Conservation (phyloP, 345 rosid genomes). For the Populus deltoides region DNA sequence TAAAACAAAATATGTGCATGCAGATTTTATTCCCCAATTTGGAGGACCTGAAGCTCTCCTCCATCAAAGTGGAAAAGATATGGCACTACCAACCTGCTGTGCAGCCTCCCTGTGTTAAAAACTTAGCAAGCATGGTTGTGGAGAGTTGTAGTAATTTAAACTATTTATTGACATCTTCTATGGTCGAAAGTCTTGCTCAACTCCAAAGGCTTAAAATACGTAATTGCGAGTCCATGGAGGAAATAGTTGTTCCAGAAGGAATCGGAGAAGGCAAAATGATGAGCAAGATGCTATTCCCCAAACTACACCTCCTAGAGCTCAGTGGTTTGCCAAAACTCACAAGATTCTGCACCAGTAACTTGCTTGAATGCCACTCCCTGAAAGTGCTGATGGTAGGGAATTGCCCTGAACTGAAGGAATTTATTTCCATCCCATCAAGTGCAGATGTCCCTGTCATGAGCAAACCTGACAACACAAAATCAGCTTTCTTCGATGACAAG, state of each 20-base stretch:
- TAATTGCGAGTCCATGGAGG: not conserved
- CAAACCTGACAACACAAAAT: not conserved
- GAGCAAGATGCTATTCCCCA: not conserved
- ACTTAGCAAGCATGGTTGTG: not conserved
- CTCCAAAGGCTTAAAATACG: not conserved
- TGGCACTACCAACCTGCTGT: not conserved
- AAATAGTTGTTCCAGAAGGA: not conserved
- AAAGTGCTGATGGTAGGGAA: not conserved
- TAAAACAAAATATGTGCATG: not conserved
- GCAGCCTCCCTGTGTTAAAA: not conserved
- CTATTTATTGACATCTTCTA: slow-evolving; percentile 8
- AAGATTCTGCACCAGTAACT: not conserved
- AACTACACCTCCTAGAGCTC: not conserved
- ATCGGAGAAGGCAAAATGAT: not conserved
- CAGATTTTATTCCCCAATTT: slow-evolving; percentile 12
- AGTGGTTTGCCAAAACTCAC: not conserved
- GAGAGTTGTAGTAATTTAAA: not conserved
- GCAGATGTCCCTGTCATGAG: not conserved
- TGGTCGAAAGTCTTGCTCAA: not conserved
- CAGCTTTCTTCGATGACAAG: slow-evolving; percentile 4
- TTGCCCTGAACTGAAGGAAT: slow-evolving; percentile 1
- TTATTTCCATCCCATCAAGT: not conserved
- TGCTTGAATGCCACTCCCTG: slow-evolving; percentile 4
- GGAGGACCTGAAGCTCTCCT: not conserved
- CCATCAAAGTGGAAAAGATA: not conserved